Evolutionary conservation across 768 basidiomycete species (phyloP), one percentile per base, ranked within the genome.

Genomic region (Boletellus sp.): DNA sequence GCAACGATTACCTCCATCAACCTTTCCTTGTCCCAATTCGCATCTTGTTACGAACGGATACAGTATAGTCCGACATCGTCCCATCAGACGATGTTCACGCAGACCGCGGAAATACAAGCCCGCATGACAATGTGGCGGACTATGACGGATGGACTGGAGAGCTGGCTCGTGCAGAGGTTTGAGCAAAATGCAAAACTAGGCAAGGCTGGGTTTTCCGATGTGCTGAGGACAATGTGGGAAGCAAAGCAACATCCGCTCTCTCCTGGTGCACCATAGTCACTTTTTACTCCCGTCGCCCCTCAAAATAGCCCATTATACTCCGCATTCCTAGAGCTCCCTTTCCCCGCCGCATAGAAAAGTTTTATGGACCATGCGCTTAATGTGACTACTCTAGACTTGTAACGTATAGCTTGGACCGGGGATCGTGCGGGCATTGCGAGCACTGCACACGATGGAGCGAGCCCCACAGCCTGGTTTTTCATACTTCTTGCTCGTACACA

Each of bases 11-110:
- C 90, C 32, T 93, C 92, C 24, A 86, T 93, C 70, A 97, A 97
- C 72, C 85, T 97, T 44, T 90, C 90, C 12, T 73, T 96, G 24
- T 93, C 92, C n/a, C 91, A 95, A 71, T 94, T 95, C 60, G 87
- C 91, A 54, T 90, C 87, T 34, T 95, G 91, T 65, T 83, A 89
- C 58, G 94, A 97, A 70, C 83, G 81, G 58, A 94, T 97, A 70
- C 83, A 81, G 48, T 97, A 97, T 65, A 75, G 77, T 1, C 94
- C 94, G 1, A 70, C 77, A n/a, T 77, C 80, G 1, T 61, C 73
- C 20, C 71, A 76, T 42, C 76, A 79, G 41, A 96, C 93, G 9
- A 61, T 75, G 24, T 97, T 97, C 66, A 67, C 74, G 5, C 94
- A 96, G 68, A 91, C 92, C n/a, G 94, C 94, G 2, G 87, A 94